These are phyloP conservation scores for Paracoccidioides lutzii DNA, from an alignment of 2,329 filamentous ascomycete genomes.

Conservation along the genomic window DNA sequence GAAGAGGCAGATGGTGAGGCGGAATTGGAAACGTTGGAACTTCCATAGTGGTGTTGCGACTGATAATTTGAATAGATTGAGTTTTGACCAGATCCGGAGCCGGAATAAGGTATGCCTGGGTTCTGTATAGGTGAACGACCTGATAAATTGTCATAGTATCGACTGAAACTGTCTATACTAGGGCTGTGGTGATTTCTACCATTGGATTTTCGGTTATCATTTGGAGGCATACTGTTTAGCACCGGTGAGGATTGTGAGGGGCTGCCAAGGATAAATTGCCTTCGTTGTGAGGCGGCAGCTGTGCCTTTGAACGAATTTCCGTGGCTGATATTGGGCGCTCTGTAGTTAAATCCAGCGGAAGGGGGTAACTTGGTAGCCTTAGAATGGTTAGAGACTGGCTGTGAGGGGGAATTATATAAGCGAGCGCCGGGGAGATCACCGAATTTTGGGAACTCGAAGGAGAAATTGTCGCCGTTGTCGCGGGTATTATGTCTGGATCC, in stretches of 20 bases:
- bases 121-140: background rate
- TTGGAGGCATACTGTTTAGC: background rate
- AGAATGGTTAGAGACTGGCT: background rate
- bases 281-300: background rate
- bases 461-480: constrained; percentile 58
- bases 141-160: background rate
- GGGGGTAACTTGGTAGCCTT: background rate
- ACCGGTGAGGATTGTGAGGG: background rate
- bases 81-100: constrained; percentile 9
- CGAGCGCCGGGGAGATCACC: constrained; percentile 53
- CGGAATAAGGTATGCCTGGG: constrained; percentile 5
- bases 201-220: background rate
- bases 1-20: constrained; percentile 38
- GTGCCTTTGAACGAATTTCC: background rate
- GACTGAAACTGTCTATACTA: background rate
- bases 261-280: background rate
- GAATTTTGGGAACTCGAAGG: constrained; percentile 94
- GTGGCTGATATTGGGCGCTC: background rate
- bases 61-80: constrained; percentile 13
- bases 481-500: constrained; percentile 40
- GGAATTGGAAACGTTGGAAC: constrained; percentile 28
- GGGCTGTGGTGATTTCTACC: background rate
- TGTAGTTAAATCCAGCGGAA: background rate
- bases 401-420: constrained; percentile 38
- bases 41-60: constrained; percentile 15